Evolutionary conservation across 2,329 filamentous ascomycete genomes (phyloP).

Genomic region (Talaromyces sp.): DNA sequence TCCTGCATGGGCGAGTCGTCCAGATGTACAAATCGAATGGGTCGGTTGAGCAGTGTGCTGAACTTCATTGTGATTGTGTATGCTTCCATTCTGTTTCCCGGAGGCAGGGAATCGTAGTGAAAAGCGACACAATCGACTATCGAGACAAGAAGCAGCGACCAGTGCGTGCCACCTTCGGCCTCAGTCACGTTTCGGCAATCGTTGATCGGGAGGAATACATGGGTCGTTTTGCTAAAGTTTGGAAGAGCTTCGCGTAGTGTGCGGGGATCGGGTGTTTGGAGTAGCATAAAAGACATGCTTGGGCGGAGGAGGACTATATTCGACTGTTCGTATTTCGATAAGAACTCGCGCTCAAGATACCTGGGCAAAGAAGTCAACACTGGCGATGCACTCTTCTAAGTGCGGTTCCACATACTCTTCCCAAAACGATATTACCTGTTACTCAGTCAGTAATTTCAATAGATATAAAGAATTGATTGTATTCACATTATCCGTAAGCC

Average conservation of each 20-base stretch:
- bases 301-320: constrained; percentile 87
- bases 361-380: constrained; percentile 26
- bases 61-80: constrained; percentile 64
- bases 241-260: constrained; percentile 65
- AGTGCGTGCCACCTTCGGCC: constrained; percentile 89
- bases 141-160: constrained; percentile 86
- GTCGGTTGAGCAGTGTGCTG: constrained; percentile 57
- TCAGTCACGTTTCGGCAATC: constrained; percentile 69
- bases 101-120: constrained; percentile 85
- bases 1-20: constrained; percentile 84
- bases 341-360: constrained; percentile 84
- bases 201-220: constrained; percentile 94
- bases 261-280: constrained; percentile 59
- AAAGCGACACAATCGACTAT: constrained; percentile 87
- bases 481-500: constrained; percentile 87
- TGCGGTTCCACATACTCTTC: constrained; percentile 61
- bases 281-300: constrained; percentile 85
- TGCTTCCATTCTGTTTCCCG: constrained; percentile 70
- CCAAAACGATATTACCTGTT: constrained; percentile 91
- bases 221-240: constrained; percentile 72
- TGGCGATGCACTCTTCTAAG: constrained; percentile 17
- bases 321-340: constrained; percentile 71
- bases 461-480: not conserved
- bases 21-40: constrained; percentile 70
- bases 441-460: constrained; percentile 19